Base-by-base conservation (phyloP, 495 filamentous ascomycete genomes). In the Podospora tetraspora region DNA sequence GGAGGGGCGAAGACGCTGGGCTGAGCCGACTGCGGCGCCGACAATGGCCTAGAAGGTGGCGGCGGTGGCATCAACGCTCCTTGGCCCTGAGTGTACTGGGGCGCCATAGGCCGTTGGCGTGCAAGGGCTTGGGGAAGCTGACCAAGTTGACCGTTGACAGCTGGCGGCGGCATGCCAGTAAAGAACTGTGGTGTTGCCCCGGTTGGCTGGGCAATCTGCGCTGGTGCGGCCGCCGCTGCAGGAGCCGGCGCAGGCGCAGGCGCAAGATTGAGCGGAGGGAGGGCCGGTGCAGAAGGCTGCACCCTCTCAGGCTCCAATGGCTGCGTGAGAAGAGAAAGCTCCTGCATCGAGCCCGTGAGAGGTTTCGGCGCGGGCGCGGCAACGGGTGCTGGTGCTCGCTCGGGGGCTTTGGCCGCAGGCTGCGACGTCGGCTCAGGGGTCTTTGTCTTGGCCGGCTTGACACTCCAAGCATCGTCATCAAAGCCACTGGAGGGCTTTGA, bases 381-480 rank as follows among this genome's bases (percentile, higher is more conserved):
- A 21, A 79, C 68, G 3, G 73, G 61, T 23, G 77, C 66, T 71
- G 72, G 66, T 73, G 69, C 66, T 5, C 74, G 67, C 62, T 84
- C 83, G 34, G 83, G 85, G 58, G 80, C 76, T 29, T 77, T 71
- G 25, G 79, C 61, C 21, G 77, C 72, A 24, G 76, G 66, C 61
- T 75, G 73, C 21, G 78, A 70, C 32, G 59, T 78, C 59, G 66
- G 83, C 43, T 73, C 78, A 56, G 75, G 75, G 1, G 78, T 68
- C 62, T 75, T 75, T 69, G 88, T 86, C 76, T 88, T 92, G n/a
- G 91, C 84, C n/a, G 93, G 92, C 81, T 97, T 97, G 10, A 95
- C 89, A 74, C 94, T 92, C 95, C 95, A 99, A 29, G 96, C 96
- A 82, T 97, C 92, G 73, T 99, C 96, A 57, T 99, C 95, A 70